phyloP scores from a whole-genome alignment of 352 stramenopile genomes.

The Globisporangium uncinulatum region DNA sequence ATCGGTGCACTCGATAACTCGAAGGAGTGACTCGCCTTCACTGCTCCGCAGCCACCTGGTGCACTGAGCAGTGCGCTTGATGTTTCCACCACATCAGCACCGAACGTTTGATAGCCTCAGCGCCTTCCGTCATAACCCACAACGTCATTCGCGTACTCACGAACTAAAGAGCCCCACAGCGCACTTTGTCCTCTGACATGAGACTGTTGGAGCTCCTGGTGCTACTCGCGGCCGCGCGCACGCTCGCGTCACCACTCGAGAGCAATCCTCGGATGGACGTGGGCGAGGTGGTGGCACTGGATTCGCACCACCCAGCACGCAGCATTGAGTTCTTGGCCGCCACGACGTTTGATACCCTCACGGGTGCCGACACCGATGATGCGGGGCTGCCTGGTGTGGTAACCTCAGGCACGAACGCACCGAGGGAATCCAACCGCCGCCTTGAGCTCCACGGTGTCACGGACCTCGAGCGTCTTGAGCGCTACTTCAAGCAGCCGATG shows the following conservation, averaged over 20 bases:
- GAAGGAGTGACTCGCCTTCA: too few relatives aligned
- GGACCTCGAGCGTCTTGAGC: conserved; percentile 46
- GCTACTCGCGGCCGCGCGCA: not conserved
- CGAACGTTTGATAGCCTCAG: too few relatives aligned
- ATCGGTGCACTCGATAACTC: too few relatives aligned
- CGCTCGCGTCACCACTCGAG: conserved; percentile 15
- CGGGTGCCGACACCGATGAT: conserved; percentile 9
- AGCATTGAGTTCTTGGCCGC: conserved; percentile 14
- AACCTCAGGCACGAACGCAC: conserved; percentile 7
- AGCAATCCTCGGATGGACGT: conserved; percentile 20
- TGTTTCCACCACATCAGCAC: too few relatives aligned
- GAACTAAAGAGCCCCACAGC: not conserved
- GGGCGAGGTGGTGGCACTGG: conserved; percentile 20
- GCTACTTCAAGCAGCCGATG: conserved; percentile 37
- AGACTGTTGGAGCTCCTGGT: not conserved
- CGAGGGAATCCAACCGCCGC: conserved; percentile 10
- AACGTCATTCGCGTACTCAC: too few relatives aligned
- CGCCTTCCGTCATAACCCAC: too few relatives aligned
- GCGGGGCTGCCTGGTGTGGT: conserved; percentile 4
- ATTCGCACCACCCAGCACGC: conserved; percentile 24
- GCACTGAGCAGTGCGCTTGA: too few relatives aligned
- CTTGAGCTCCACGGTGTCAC: conserved; percentile 33
- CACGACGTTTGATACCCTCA: conserved; percentile 18
- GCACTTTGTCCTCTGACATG: not conserved
- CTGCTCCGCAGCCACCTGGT: too few relatives aligned